Conservation (phyloP, 768 basidiomycete genomes). For the Cyathus striatus region DNA sequence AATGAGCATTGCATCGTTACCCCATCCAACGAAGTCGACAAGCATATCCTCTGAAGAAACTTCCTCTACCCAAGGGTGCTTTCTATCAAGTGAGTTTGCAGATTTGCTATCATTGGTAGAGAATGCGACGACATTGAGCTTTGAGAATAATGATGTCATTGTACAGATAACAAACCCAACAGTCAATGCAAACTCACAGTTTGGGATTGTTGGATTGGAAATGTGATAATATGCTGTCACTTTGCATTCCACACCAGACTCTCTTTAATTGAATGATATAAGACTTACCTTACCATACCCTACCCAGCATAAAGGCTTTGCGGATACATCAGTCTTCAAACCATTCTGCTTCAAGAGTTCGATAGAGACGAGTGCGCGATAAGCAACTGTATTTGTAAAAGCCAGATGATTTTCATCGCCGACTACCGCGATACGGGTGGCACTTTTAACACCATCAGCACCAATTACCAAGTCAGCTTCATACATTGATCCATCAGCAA, state of each 20-base stretch:
- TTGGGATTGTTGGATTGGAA: slow-evolving; percentile 37
- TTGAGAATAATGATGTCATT: not conserved
- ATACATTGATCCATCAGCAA: slow-evolving; percentile 42
- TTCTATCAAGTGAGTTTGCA: slow-evolving; percentile 18
- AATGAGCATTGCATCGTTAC: slow-evolving; percentile 34
- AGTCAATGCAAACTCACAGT: slow-evolving; percentile 27
- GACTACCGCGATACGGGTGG: slow-evolving; percentile 30
- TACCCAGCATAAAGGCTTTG: slow-evolving; percentile 34
- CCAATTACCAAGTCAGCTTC: slow-evolving; percentile 46
- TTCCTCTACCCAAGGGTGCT: slow-evolving; percentile 36
- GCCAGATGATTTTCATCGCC: slow-evolving; percentile 21
- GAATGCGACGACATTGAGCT: slow-evolving; percentile 47
- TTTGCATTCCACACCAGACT: not conserved
- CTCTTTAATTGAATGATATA: not conserved
- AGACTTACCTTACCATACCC: slow-evolving; percentile 38
- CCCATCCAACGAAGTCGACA: slow-evolving; percentile 38
- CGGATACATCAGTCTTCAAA: slow-evolving; percentile 30
- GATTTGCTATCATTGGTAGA: slow-evolving; percentile 23
- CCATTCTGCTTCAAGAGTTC: slow-evolving; percentile 35
- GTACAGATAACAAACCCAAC: not conserved
- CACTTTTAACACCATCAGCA: slow-evolving; percentile 51
- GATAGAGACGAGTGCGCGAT: slow-evolving; percentile 40
- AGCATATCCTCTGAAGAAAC: slow-evolving; percentile 38
- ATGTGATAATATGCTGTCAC: slow-evolving; percentile 46
- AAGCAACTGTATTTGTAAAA: slow-evolving; percentile 44